Conservation (phyloP, 78 protist genomes). For the Dictyostelium firmibasis region DNA sequence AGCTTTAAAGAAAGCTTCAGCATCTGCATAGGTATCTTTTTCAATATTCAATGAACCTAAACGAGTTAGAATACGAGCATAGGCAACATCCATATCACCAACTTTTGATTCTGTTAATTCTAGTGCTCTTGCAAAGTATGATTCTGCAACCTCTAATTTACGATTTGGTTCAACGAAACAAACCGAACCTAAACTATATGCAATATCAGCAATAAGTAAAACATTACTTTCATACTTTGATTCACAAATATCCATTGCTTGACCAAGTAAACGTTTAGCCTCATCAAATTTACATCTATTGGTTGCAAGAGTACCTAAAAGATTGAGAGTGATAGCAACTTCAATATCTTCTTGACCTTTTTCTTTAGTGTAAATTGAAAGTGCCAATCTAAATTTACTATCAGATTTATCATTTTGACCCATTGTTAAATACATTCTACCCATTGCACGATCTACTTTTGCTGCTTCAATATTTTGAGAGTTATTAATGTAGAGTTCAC, state of each 20-base stretch:
- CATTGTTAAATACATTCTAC: conserved; percentile 39
- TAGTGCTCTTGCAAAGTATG: conserved; percentile 16
- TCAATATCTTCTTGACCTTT: conserved; percentile 76
- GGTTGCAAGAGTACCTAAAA: conserved; percentile 26
- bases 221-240: conserved; percentile 16
- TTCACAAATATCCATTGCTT: conserved; percentile 66
- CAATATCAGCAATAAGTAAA: conserved; percentile 56
- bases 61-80: conserved; percentile 68
- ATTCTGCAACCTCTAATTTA: conserved; percentile 43
- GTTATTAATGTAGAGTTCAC: conserved; percentile 46
- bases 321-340: conserved; percentile 60
- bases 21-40: conserved; percentile 64
- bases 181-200: conserved; percentile 70
- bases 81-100: conserved; percentile 65
- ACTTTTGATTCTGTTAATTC: conserved; percentile 47
- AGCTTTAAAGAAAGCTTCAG: conserved; percentile 70
- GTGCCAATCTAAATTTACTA: conserved; percentile 35
- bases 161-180: conserved; percentile 63
- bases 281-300: neutral
- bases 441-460: conserved; percentile 75
- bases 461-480: conserved; percentile 80
- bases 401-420: conserved; percentile 30
- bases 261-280: conserved; percentile 32
- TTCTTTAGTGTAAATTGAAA: conserved; percentile 63
- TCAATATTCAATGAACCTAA: conserved; percentile 75